Base-by-base conservation (phyloP, 495 filamentous ascomycete species). In the Penicillium cinerascens region DNA sequence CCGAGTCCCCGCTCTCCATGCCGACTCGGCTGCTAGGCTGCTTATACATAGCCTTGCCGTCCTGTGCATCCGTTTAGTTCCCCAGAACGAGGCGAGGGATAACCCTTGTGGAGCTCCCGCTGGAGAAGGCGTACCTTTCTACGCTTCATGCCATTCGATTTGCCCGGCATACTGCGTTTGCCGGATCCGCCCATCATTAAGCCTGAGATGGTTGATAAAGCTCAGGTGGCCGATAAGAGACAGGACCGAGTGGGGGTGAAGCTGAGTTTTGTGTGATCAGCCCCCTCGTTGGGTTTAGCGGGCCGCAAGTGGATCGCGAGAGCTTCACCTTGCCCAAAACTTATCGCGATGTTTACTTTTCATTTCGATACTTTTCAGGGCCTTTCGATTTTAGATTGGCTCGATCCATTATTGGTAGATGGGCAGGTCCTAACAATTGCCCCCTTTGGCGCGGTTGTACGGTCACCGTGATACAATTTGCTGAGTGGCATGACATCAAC, bases 1-100 rank as follows among this genome's bases (percentile, higher is more conserved):
- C 93, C 40, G 78, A 75, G 66, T 93, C 89, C 15, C 93, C 93
- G 21, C 83, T 74, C 55, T 89, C 83, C 51, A 91, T 81, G 36
- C 42, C 58, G 20, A 60, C 47, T 39, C 52, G 37, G 21, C 50
- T 67, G n/a, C 43, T 36, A 18, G 54, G 49, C 37, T 66, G 59
- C 9, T 54, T 48, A 58, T 67, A 72, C 38, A 63, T 62, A 47
- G 61, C 66, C 52, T 59, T 65, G 21, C 50, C 60, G 13, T 67
- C 66, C 52, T 72, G 61, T 59, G 65, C 36, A 49, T 49, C 50
- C 29, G 46, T 18, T 49, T 36, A 49, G 64, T 52, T 54, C 49
- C 22, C 43, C 25, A 50, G 36, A 26, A 15, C 29, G 15, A 13
- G 37, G 10, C 37, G 43, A 42, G 15, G 17, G 29, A 42, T 4